Conservation (phyloP, 176 grass and related monocot species). For the Pontederia crassipes region DNA sequence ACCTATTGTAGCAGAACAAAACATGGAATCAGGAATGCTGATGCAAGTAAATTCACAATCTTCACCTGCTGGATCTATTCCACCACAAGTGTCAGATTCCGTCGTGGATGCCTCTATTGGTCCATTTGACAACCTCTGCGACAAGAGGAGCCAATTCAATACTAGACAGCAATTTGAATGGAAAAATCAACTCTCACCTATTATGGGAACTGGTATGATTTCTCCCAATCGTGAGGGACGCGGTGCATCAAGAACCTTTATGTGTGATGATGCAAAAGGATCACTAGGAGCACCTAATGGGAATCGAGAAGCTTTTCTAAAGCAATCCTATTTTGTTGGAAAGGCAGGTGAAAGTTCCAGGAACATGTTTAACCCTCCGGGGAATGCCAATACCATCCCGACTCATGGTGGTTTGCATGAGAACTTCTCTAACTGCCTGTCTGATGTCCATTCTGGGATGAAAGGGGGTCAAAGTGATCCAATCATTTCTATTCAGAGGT, state of each 20-base stretch:
- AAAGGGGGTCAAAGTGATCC: slow-evolving; percentile 3
- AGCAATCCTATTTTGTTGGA: slow-evolving; percentile 16
- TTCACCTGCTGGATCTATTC: slow-evolving; percentile 21
- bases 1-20: background rate
- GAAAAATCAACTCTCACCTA: slow-evolving; percentile 30
- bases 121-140: slow-evolving; percentile 14
- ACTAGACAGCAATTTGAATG: slow-evolving; percentile 29
- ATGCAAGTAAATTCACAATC: slow-evolving; percentile 20
- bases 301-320: slow-evolving; percentile 13
- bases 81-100: slow-evolving; percentile 23
- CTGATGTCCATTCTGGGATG: slow-evolving; percentile 1
- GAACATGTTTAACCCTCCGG: slow-evolving; percentile 8
- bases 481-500: slow-evolving; percentile 10
- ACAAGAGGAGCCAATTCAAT: slow-evolving; percentile 31
- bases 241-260: slow-evolving; percentile 14
- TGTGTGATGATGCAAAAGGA: slow-evolving; percentile 40
- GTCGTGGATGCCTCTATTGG: slow-evolving; percentile 33
- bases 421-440: slow-evolving; percentile 10
- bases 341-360: slow-evolving; percentile 36
- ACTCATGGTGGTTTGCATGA: slow-evolving; percentile 8
- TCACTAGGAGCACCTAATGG: slow-evolving; percentile 11
- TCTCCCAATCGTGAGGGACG: slow-evolving; percentile 26
- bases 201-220: slow-evolving; percentile 30
- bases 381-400: slow-evolving; percentile 6
- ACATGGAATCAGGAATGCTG: slow-evolving; percentile 10